Conservation (phyloP, 140 eudicot genomes). For the Flaveria floridana region DNA sequence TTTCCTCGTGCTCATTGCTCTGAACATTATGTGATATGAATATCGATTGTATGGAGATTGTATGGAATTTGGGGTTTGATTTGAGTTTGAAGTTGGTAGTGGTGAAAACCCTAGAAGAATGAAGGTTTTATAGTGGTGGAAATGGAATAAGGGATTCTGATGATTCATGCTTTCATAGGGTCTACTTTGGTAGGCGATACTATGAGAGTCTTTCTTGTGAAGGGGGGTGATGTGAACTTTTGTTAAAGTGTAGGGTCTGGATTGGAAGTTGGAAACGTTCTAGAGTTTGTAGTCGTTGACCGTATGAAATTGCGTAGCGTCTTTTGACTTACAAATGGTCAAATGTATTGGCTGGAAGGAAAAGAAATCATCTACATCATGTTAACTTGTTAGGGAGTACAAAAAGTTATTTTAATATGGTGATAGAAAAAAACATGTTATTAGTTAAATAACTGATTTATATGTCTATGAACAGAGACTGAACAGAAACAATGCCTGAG, state of each 20-base stretch:
- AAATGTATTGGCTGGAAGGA: background rate
- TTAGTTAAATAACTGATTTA: too few species aligned
- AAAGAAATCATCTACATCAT: too few species aligned
- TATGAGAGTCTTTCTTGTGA: background rate
- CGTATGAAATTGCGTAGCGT: background rate
- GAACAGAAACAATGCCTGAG: too few species aligned
- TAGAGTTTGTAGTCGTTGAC: background rate
- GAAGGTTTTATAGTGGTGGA: slow-evolving; percentile 27
- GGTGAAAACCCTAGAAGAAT: slow-evolving; percentile 13
- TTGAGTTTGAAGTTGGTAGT: background rate
- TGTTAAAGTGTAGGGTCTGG: background rate
- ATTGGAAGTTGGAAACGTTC: background rate
- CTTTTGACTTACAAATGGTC: background rate
- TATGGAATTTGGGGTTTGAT: background rate
- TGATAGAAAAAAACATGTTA: too few species aligned
- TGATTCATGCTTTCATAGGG: background rate
- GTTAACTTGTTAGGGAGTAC: too few species aligned
- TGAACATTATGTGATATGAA: slow-evolving; percentile 44
- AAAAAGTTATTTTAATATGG: too few species aligned
- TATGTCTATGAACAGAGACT: too few species aligned
- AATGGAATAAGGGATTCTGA: background rate
- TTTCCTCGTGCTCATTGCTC: slow-evolving; percentile 52
- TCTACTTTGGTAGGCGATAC: slow-evolving; percentile 11
- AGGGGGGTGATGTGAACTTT: slow-evolving; percentile 13
- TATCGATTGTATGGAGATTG: too few species aligned